These are phyloP conservation scores for Phytophthora lateralis DNA, from an alignment of 352 stramenopile species.

Conservation along the genomic window DNA sequence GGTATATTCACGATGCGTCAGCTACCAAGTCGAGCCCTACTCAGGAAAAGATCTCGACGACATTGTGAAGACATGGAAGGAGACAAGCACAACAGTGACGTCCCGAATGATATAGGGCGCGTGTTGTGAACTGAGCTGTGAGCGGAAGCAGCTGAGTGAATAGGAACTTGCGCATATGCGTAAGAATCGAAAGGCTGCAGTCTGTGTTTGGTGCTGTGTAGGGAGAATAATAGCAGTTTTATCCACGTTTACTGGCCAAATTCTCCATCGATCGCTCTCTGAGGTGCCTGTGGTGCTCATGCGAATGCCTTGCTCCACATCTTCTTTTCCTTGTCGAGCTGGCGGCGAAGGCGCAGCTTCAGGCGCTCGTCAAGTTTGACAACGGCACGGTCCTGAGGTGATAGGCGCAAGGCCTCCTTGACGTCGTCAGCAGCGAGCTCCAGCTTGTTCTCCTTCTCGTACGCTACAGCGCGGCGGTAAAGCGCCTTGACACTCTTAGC, in stretches of 20 bases:
- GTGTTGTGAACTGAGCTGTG: conserved; percentile 25
- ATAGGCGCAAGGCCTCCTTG: conserved; percentile 54
- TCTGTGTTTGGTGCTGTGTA: conserved; percentile 24
- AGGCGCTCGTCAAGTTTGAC: conserved; percentile 75
- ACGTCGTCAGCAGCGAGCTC: conserved; percentile 71
- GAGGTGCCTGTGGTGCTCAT: conserved; percentile 26
- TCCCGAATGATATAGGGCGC: conserved; percentile 30
- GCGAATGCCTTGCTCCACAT: conserved; percentile 90
- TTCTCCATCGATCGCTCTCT: conserved; percentile 12
- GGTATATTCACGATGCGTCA: conserved; percentile 6
- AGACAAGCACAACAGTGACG: conserved; percentile 31
- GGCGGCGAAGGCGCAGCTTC: conserved; percentile 67
- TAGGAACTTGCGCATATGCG: background rate
- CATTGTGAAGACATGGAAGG: conserved; percentile 10
- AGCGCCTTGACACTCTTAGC: conserved; percentile 84
- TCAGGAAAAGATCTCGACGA: conserved; percentile 12
- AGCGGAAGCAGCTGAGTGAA: conserved; percentile 18
- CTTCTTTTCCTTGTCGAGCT: conserved; percentile 91
- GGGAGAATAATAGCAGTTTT: conserved; percentile 33
- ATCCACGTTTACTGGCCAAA: conserved; percentile 28
- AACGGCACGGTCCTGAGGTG: conserved; percentile 82
- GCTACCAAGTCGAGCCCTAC: conserved; percentile 7
- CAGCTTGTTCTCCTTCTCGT: conserved; percentile 90
- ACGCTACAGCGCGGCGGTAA: conserved; percentile 84
- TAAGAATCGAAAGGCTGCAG: conserved; percentile 11